A percentile compares a stretch with the other conserved stretches of the same genome.
phyloP scores from a whole-genome alignment of 129 eudicot species.

The Oenanthe sinensis region DNA sequence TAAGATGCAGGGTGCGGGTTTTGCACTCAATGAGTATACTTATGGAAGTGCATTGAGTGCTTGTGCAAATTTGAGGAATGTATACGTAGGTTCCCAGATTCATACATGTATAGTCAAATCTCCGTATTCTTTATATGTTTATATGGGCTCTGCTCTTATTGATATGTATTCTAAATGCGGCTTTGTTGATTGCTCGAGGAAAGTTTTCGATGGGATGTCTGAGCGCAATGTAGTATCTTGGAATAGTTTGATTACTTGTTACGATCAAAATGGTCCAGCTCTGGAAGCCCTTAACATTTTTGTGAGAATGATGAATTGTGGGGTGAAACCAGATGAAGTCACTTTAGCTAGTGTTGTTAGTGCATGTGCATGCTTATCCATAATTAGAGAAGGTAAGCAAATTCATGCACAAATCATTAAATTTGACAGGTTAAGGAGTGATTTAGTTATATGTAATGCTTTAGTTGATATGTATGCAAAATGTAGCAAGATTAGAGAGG shows the following conservation, averaged over 20 bases:
- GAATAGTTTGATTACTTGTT: conserved; percentile 41
- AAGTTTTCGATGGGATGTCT: conserved; percentile 31
- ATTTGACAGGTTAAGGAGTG: conserved; percentile 20
- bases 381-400: conserved; percentile 26
- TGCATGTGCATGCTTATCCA: conserved; percentile 36
- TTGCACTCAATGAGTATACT: conserved; percentile 30
- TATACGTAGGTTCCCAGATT: conserved; percentile 23
- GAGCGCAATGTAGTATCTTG: conserved; percentile 36
- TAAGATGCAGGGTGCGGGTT: conserved; percentile 27
- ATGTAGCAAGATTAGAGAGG: conserved; percentile 25
- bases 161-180: conserved; percentile 42
- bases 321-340: conserved; percentile 34
- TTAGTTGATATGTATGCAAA: conserved; percentile 47
- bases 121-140: conserved; percentile 17
- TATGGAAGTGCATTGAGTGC: conserved; percentile 41
- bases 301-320: conserved; percentile 26
- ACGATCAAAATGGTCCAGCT: conserved; percentile 39
- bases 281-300: conserved; percentile 30
- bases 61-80: conserved; percentile 29
- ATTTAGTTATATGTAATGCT: conserved; percentile 33
- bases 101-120: conserved; percentile 29
- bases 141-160: conserved; percentile 38
- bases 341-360: conserved; percentile 39
- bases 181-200: conserved; percentile 21
- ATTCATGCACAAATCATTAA: conserved; percentile 29